phyloP scores from a whole-genome alignment of 768 basidiomycete genomes.

The Rhizopogon vulgaris region DNA sequence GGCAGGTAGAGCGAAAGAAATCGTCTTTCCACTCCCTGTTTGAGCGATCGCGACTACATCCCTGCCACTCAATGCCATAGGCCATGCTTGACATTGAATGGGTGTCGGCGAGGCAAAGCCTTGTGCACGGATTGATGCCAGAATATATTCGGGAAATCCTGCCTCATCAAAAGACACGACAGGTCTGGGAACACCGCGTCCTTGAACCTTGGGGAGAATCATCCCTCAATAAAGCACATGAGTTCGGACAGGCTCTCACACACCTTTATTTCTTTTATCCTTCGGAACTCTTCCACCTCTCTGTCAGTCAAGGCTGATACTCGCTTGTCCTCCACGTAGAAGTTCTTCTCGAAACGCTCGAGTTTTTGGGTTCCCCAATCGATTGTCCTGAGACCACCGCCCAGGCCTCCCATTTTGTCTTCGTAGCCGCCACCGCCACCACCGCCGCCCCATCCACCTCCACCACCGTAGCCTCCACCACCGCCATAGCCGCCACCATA shows the following conservation, averaged over 20 bases:
- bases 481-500: conserved; percentile 30
- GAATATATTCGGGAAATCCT: conserved; percentile 94
- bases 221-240: background rate
- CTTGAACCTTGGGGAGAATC: conserved; percentile 63
- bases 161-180: conserved; percentile 90
- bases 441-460: conserved; percentile 30
- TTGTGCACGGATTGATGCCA: conserved; percentile 89
- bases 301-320: conserved; percentile 72
- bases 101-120: conserved; percentile 89
- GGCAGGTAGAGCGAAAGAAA: conserved; percentile 95
- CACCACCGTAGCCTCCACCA: conserved; percentile 25
- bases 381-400: conserved; percentile 72
- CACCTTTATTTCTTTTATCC: conserved; percentile 83
- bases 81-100: conserved; percentile 99
- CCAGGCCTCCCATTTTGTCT: conserved; percentile 78
- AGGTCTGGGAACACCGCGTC: conserved; percentile 81
- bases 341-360: conserved; percentile 95
- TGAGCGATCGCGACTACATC: conserved; percentile 97
- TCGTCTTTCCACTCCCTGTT: conserved; percentile 98
- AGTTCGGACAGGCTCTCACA: conserved; percentile 5
- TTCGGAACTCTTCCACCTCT: conserved; percentile 86
- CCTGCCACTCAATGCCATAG: conserved; percentile 92
- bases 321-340: conserved; percentile 86
- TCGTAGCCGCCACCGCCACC: conserved; percentile 30
- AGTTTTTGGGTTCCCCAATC: conserved; percentile 79